Percentiles rank a stretch among this genome's conserved stretches.
These are phyloP conservation scores for Marsdenia floribunda DNA, from an alignment of 257 asterid species.

Conservation along the genomic window DNA sequence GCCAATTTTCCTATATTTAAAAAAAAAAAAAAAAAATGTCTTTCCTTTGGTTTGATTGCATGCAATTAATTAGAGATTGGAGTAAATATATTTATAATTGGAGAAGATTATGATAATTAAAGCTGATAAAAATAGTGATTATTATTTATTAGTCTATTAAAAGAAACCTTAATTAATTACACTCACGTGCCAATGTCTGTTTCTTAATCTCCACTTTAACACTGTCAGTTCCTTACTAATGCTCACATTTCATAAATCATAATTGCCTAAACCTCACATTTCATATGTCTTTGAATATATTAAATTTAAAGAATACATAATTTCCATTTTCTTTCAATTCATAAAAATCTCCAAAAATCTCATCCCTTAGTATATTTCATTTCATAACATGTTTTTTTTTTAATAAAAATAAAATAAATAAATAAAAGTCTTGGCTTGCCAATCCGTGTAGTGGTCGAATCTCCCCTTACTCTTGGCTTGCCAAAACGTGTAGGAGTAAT, in stretches of 20 bases:
- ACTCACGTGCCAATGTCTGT: conserved; percentile 25
- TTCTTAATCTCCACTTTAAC: conserved; percentile 3
- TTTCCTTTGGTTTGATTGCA: too few relatives aligned
- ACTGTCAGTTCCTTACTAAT: conserved; percentile 5
- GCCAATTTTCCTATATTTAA: too few relatives aligned
- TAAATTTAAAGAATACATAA: not conserved
- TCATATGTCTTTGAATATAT: not conserved
- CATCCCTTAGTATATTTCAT: too few relatives aligned
- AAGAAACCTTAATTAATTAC: conserved; percentile 12
- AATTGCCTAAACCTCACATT: not conserved
- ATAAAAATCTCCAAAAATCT: too few relatives aligned
- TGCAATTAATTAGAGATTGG: too few relatives aligned
- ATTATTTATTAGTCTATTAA: not conserved
- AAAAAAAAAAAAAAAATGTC: too few relatives aligned
- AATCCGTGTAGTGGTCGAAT: too few relatives aligned
- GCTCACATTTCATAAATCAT: not conserved
- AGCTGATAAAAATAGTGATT: not conserved
- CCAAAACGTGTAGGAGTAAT: too few relatives aligned
- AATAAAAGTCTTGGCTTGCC: not conserved
- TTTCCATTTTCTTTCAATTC: not conserved
- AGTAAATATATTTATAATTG: too few relatives aligned
- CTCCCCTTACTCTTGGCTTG: too few relatives aligned
- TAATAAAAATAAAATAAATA: not conserved
- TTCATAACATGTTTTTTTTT: too few relatives aligned
- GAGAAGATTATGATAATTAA: not conserved